phyloP scores from a whole-genome alignment of 306 rosid genomes.

The Nissolia schottii region DNA sequence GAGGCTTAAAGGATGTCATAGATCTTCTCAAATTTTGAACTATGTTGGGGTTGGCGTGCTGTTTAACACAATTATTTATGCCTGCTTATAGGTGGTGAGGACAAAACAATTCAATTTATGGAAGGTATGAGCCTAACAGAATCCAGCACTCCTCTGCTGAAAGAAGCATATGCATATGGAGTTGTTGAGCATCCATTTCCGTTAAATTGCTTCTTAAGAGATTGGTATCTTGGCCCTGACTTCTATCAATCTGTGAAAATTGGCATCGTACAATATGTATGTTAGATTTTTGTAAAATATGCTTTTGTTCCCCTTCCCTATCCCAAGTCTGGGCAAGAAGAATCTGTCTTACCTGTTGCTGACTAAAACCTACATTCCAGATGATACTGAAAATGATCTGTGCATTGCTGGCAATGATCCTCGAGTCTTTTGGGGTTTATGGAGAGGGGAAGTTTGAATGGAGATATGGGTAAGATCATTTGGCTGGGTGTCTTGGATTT shows the following conservation, averaged over 20 bases:
- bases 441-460: slow-evolving; percentile 97
- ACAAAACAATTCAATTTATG: slow-evolving; percentile 81
- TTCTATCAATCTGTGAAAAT: slow-evolving; percentile 96
- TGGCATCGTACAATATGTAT: slow-evolving; percentile 98
- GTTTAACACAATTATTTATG: slow-evolving; percentile 10
- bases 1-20: slow-evolving; percentile 18
- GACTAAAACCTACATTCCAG: slow-evolving; percentile 47
- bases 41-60: not conserved
- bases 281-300: slow-evolving; percentile 38
- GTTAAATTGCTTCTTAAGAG: slow-evolving; percentile 65
- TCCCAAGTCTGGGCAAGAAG: not conserved
- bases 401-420: slow-evolving; percentile 91
- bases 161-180: slow-evolving; percentile 77
- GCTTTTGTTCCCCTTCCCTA: slow-evolving; percentile 15
- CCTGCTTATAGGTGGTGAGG: slow-evolving; percentile 78
- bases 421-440: slow-evolving; percentile 85
- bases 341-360: slow-evolving; percentile 23
- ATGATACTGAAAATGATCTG: slow-evolving; percentile 96
- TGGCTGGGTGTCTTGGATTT: not conserved
- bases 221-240: slow-evolving; percentile 87
- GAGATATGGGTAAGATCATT: slow-evolving; percentile 77
- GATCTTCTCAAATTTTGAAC: not conserved
- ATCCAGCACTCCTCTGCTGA: slow-evolving; percentile 70
- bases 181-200: slow-evolving; percentile 98
- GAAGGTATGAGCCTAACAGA: slow-evolving; percentile 67